Conservation (phyloP, 352 stramenopile genomes). For the Globisporangium okanoganense region DNA sequence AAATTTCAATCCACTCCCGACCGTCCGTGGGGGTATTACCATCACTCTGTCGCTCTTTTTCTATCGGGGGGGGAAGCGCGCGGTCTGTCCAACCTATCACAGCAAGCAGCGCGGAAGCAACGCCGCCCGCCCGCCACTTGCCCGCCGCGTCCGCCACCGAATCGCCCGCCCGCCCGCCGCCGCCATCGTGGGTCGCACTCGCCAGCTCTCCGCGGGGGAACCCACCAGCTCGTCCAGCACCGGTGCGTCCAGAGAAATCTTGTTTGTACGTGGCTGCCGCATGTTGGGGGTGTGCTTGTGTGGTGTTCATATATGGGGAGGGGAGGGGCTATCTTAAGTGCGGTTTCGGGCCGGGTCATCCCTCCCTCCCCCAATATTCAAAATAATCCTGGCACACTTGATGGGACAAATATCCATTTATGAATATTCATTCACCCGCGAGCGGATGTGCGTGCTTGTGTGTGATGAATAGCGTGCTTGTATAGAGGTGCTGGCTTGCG, state of each 20-base stretch:
- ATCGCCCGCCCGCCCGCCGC: slow-evolving; percentile 1
- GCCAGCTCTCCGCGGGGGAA: slow-evolving; percentile 14
- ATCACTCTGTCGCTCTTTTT: too few species aligned
- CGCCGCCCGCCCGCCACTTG: not conserved
- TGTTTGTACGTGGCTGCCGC: not conserved
- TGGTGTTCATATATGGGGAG: not conserved
- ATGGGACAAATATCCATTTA: slow-evolving; percentile 1
- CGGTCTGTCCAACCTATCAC: slow-evolving; percentile 7
- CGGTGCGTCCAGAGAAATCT: slow-evolving; percentile 2
- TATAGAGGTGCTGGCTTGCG: not conserved
- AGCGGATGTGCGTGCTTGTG: slow-evolving; percentile 3
- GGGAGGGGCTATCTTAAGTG: slow-evolving; percentile 8
- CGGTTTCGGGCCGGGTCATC: slow-evolving; percentile 9
- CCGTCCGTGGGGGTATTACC: slow-evolving; percentile 4
- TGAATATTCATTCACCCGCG: not conserved
- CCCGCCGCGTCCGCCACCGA: not conserved
- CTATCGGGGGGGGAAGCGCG: not conserved
- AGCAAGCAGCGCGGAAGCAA: slow-evolving; percentile 4
- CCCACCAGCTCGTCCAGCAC: slow-evolving; percentile 11
- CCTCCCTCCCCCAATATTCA: slow-evolving; percentile 11
- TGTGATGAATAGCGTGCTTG: not conserved
- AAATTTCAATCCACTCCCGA: not conserved
- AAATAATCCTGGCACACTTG: slow-evolving; percentile 9
- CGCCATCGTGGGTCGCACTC: slow-evolving; percentile 17
- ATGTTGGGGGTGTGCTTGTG: slow-evolving; percentile 2